Evolutionary conservation across 148 eudicot species (phyloP), one percentile per base, ranked within the genome.

Genomic region (Chenopodium album): DNA sequence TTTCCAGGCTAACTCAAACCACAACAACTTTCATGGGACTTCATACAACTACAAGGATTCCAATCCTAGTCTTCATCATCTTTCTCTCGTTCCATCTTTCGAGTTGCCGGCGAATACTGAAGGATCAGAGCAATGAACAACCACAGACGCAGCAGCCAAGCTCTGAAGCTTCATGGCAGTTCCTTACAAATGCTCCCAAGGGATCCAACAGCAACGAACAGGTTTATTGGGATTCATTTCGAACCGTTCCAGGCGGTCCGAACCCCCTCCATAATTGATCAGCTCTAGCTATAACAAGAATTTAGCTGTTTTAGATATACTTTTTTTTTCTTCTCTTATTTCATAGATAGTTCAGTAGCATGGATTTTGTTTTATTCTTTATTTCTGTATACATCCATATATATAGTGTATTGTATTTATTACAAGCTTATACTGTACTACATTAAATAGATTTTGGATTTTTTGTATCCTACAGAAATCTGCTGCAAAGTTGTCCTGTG

Each of bases 241-340:
- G 91, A 16, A 31, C 19, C 0, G 89, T 89, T 41, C 98, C 98
- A 0, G 88, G 78, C 0, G 98, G 98, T 52, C 94, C 95, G 4
- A 92, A 94, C 85, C 98, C 98, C 28, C 92, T 94, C 66, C 97
- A 93, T 87, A 93, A 93, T 64, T 92, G 85, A 88, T 26, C n/a
- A 68, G 41, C 74, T 86, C 62, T 28, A 62, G 34, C 7, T 48
- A 60, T 20, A 64, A 17, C 67, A 50, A 14, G 22, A 64, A 3
- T 5, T 28, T 71, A 47, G 70, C n/a, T 41, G 34, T 56, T 56
- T 14, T 34, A 77, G 77, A 44, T 31, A 16, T n/a, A 11, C 6
- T 19, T 68, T 48, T 28, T 62, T 68, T 54, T 32, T 32, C n/a
- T 16, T 34, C 10, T n/a, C 26, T 3, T 48, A 52, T 76, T n/a